Conservation (phyloP, 345 rosid species). For the Passiflora organensis region DNA sequence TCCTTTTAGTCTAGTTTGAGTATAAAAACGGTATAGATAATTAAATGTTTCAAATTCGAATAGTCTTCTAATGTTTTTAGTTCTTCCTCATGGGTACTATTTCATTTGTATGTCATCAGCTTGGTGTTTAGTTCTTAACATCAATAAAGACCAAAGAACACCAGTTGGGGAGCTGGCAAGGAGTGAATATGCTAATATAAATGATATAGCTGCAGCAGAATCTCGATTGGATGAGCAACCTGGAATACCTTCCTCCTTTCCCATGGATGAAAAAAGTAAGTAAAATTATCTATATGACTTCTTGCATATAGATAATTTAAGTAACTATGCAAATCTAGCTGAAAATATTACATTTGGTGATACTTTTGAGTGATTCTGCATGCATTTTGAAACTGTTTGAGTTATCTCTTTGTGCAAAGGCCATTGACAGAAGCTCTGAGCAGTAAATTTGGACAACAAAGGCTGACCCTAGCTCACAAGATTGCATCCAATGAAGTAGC, state of each 20-base stretch:
- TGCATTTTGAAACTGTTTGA: no score
- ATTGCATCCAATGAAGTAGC: no score
- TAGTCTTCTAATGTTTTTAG: neutral
- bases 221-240: conserved; percentile 16
- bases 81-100: conserved; percentile 3
- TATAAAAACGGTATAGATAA: neutral
- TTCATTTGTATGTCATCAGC: conserved; percentile 11
- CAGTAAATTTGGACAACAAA: no score
- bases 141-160: conserved; percentile 31
- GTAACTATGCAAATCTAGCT: no score
- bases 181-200: conserved; percentile 23
- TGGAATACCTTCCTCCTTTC: conserved; percentile 18
- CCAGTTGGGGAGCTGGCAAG: conserved; percentile 28
- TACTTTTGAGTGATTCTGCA: no score
- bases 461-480: no score
- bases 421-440: no score
- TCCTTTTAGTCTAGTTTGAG: conserved; percentile 21
- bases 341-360: no score
- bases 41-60: neutral
- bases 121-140: conserved; percentile 27
- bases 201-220: conserved; percentile 21
- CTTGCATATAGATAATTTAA: neutral
- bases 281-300: neutral
- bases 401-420: no score
- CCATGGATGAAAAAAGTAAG: conserved; percentile 36